phyloP scores from a whole-genome alignment of 495 filamentous ascomycete genomes.

The Talaromyces ruber region DNA sequence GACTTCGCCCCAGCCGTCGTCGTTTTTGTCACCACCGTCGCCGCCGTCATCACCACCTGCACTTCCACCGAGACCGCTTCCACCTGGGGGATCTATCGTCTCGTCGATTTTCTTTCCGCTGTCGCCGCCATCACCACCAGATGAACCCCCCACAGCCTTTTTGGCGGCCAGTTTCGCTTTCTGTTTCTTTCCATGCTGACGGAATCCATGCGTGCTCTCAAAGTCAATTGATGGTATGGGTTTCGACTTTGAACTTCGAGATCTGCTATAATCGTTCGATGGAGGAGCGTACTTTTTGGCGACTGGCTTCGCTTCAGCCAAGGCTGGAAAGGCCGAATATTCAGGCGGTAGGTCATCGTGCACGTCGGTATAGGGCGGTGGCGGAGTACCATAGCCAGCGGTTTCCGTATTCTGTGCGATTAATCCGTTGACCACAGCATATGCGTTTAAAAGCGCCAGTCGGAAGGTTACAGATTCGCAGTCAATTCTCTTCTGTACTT shows the following conservation, averaged over 20 bases:
- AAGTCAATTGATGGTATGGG: slow-evolving; percentile 33
- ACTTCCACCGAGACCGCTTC: slow-evolving; percentile 26
- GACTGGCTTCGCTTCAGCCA: slow-evolving; percentile 17
- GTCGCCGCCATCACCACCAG: slow-evolving; percentile 16
- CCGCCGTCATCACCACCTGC: slow-evolving; percentile 18
- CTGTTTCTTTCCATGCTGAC: slow-evolving; percentile 37
- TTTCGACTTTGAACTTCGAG: slow-evolving; percentile 1
- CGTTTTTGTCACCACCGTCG: slow-evolving; percentile 18
- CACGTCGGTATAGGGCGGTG: slow-evolving; percentile 37
- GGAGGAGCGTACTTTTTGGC: slow-evolving; percentile 8
- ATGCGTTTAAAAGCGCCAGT: slow-evolving; percentile 4
- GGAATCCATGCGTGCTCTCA: slow-evolving; percentile 39
- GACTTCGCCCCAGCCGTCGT: slow-evolving; percentile 32
- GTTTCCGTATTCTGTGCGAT: slow-evolving; percentile 10
- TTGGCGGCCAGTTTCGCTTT: slow-evolving; percentile 33
- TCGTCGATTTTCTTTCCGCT: slow-evolving; percentile 14
- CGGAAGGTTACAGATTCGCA: neutral
- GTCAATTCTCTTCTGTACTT: neutral
- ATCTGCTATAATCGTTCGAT: slow-evolving; percentile 17
- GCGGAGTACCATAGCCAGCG: slow-evolving; percentile 19
- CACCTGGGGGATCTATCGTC: slow-evolving; percentile 19
- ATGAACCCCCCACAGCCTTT: slow-evolving; percentile 11
- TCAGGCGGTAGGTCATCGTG: slow-evolving; percentile 33
- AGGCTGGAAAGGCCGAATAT: slow-evolving; percentile 23
- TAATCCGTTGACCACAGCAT: slow-evolving; percentile 10